Percentiles rank a stretch among this genome's conserved stretches.
Conservation (phyloP, 768 basidiomycete species). For the Trametes cinnabarina region DNA sequence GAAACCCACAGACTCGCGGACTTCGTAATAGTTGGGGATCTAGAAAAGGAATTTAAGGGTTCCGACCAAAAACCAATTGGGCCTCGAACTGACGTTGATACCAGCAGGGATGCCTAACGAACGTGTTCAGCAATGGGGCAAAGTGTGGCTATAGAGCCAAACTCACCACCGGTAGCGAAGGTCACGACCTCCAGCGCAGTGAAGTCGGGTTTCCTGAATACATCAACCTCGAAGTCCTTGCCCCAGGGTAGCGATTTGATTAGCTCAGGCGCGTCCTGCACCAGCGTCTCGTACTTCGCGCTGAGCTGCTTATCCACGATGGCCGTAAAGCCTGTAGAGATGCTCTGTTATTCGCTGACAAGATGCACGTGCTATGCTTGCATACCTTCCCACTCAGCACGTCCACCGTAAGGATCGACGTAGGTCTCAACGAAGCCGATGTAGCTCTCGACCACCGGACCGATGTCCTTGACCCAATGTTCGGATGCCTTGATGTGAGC, state of each 20-base stretch:
- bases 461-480: conserved; percentile 84
- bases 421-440: conserved; percentile 81
- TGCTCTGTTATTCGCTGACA: background rate
- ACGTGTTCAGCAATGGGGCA: background rate
- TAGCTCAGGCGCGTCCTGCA: conserved; percentile 71
- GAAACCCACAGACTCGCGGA: conserved; percentile 79
- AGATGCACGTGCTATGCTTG: background rate
- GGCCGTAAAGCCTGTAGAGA: conserved; percentile 71
- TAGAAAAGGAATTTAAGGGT: background rate
- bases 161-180: conserved; percentile 78
- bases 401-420: conserved; percentile 86
- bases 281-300: conserved; percentile 76
- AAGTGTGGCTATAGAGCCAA: background rate
- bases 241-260: conserved; percentile 88
- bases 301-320: conserved; percentile 84
- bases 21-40: conserved; percentile 70
- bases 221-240: conserved; percentile 41
- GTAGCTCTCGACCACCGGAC: conserved; percentile 86
- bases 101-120: conserved; percentile 75
- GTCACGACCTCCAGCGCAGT: conserved; percentile 79
- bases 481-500: conserved; percentile 76
- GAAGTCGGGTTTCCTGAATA: conserved; percentile 86
- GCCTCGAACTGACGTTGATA: conserved; percentile 72
- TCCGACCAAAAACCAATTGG: background rate
- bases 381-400: conserved; percentile 89